These are phyloP conservation scores for Lycium barbarum DNA, from an alignment of 257 asterid species.

Conservation along the genomic window DNA sequence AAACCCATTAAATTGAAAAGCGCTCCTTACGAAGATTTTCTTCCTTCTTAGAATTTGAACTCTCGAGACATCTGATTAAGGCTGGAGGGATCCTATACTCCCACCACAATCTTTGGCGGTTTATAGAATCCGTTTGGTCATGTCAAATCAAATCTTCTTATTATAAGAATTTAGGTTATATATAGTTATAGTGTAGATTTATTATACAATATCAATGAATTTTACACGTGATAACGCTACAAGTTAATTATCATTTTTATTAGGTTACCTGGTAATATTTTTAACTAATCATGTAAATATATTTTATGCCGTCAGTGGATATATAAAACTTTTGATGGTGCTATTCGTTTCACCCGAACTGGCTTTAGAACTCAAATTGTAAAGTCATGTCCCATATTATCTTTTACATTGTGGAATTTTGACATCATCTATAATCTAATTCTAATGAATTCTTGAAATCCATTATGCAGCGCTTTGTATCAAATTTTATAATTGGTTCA, in stretches of 20 bases:
- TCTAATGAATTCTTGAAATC: not conserved
- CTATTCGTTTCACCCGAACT: not conserved
- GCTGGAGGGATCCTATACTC: not conserved
- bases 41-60: not conserved
- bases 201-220: not conserved
- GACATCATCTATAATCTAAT: not conserved
- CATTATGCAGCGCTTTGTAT: not conserved
- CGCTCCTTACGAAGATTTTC: not conserved
- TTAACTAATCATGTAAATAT: not conserved
- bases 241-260: not conserved
- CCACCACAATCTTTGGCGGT: not conserved
- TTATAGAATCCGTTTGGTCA: not conserved
- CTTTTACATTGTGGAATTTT: not conserved
- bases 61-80: not conserved
- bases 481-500: not conserved
- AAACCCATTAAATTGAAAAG: not conserved
- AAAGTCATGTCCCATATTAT: not conserved
- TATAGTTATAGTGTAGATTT: not conserved
- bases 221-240: not conserved
- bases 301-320: no score
- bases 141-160: not conserved
- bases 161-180: not conserved
- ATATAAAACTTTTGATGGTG: not conserved
- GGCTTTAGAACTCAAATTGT: not conserved
- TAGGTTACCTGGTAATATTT: not conserved